A percentile compares a stretch with the other conserved stretches of the same genome.
Evolutionary conservation across 2,329 filamentous ascomycete species (phyloP).

Genomic region (Anisogramma anomala): DNA sequence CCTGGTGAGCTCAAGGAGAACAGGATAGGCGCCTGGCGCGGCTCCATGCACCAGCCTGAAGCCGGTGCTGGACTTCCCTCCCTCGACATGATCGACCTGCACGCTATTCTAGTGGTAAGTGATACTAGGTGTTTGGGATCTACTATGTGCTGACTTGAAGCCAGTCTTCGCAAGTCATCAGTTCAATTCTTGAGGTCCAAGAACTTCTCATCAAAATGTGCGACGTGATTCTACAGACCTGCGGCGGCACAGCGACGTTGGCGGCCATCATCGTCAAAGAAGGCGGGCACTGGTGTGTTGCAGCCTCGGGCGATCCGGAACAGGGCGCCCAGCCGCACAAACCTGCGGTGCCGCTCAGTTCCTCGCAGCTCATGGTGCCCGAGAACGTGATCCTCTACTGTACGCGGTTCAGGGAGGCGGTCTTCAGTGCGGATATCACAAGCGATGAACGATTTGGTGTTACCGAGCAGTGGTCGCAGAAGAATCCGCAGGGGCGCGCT

Average conservation of each 20-base stretch:
- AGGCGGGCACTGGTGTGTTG: slow-evolving; percentile 58
- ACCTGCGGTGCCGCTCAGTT: slow-evolving; percentile 51
- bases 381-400: slow-evolving; percentile 69
- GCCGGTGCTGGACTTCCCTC: slow-evolving; percentile 55
- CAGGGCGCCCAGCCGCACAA: slow-evolving; percentile 55
- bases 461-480: slow-evolving; percentile 53
- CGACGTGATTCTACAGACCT: slow-evolving; percentile 68
- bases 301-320: slow-evolving; percentile 62
- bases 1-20: slow-evolving; percentile 43
- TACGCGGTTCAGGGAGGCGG: slow-evolving; percentile 61
- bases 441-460: slow-evolving; percentile 70
- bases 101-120: slow-evolving; percentile 53
- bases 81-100: slow-evolving; percentile 72
- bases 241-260: slow-evolving; percentile 56
- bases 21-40: slow-evolving; percentile 52
- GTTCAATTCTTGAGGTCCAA: slow-evolving; percentile 65
- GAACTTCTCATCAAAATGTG: slow-evolving; percentile 70
- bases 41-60: slow-evolving; percentile 45
- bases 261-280: slow-evolving; percentile 67
- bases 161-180: slow-evolving; percentile 62
- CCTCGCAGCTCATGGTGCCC: slow-evolving; percentile 53
- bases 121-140: no score
- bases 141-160: no score
- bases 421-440: slow-evolving; percentile 63
- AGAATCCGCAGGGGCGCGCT: slow-evolving; percentile 58